Conservation (phyloP, 129 eudicot genomes). For the Gnaphalium uliginosum region DNA sequence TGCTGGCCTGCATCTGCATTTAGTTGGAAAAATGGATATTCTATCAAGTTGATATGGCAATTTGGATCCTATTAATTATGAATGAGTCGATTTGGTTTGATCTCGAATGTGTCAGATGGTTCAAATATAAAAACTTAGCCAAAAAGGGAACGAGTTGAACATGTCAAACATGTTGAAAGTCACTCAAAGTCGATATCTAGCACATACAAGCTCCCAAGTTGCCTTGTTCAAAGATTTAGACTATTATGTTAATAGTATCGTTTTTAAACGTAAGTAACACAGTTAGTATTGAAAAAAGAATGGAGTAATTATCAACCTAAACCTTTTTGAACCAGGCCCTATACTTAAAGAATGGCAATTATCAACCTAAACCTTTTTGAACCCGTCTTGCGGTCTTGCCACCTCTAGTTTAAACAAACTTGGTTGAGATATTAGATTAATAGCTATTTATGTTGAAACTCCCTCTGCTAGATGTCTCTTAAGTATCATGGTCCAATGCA, state of each 20-base stretch:
- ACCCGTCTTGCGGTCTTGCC: neutral
- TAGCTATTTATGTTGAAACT: neutral
- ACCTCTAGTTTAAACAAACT: neutral
- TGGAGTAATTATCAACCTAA: neutral
- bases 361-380: neutral
- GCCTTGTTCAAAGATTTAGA: neutral
- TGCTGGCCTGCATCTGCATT: constrained; percentile 13
- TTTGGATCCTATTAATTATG: neutral
- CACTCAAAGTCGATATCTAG: neutral
- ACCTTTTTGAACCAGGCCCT: neutral
- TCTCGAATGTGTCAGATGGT: neutral
- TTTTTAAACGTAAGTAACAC: neutral
- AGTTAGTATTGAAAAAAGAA: neutral
- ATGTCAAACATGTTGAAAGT: neutral
- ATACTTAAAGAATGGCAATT: neutral
- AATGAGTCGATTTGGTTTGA: neutral
- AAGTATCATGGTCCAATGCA: neutral
- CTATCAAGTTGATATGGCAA: neutral
- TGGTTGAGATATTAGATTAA: neutral
- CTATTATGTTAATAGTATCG: neutral
- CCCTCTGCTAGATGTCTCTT: neutral
- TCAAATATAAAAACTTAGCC: neutral
- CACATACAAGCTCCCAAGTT: neutral
- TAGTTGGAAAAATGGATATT: neutral
- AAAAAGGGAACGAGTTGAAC: neutral